A percentile compares a stretch with the other conserved stretches of the same genome.
phyloP scores from a whole-genome alignment of 177 flowering plant species.

The Tripterygium wilfordii region DNA sequence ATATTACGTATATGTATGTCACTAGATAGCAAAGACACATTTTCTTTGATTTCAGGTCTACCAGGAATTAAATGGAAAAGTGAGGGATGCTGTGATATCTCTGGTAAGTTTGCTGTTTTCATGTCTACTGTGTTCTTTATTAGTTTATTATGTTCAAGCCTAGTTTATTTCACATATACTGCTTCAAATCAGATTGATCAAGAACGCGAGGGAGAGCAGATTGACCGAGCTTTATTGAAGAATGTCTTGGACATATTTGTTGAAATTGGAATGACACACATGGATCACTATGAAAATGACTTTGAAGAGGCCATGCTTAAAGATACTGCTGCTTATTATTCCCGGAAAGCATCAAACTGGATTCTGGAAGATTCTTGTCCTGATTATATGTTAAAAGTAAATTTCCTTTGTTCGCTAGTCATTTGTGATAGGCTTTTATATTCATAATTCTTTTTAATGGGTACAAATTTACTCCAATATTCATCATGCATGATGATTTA shows the following conservation, averaged over 20 bases:
- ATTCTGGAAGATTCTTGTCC: slow-evolving; percentile 96
- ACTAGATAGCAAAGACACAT: neutral
- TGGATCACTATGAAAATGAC: slow-evolving; percentile 74
- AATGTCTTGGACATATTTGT: slow-evolving; percentile 92
- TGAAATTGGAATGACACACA: slow-evolving; percentile 87
- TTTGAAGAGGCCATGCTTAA: slow-evolving; percentile 73
- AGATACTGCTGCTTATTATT: slow-evolving; percentile 86
- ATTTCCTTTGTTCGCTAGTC: too few species aligned
- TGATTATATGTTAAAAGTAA: slow-evolving; percentile 91
- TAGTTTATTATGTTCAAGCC: neutral
- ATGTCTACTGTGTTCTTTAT: neutral
- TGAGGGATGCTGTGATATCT: slow-evolving; percentile 83
- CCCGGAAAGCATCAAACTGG: slow-evolving; percentile 92
- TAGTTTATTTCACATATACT: neutral
- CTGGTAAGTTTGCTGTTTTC: slow-evolving; percentile 46
- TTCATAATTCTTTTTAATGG: too few species aligned
- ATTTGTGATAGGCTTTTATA: too few species aligned
- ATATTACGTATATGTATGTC: neutral
- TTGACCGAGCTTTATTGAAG: slow-evolving; percentile 84
- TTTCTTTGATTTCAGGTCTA: slow-evolving; percentile 57
- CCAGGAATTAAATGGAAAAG: slow-evolving; percentile 62
- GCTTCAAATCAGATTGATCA: slow-evolving; percentile 59
- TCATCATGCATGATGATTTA: slow-evolving; percentile 4
- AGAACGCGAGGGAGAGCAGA: slow-evolving; percentile 95
- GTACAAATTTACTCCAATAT: too few species aligned